Conservation (phyloP, 805 yeast genomes). For the Metschnikowia hibisci region DNA sequence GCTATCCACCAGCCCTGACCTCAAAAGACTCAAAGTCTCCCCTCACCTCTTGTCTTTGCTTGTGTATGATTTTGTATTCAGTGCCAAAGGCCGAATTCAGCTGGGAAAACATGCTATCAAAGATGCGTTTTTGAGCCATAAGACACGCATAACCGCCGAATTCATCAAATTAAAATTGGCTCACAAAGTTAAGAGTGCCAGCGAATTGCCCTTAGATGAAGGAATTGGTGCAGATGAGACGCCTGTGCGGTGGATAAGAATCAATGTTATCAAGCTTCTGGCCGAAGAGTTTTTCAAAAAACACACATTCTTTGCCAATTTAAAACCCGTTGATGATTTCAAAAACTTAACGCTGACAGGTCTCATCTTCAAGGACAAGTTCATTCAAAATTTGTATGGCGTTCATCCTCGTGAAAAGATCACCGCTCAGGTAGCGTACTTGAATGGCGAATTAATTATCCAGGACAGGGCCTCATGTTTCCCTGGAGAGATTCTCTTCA, state of each 20-base stretch:
- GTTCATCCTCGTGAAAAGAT: slow-evolving; percentile 72
- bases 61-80: slow-evolving; percentile 76
- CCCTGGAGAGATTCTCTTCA: slow-evolving; percentile 77
- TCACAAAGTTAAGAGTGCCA: slow-evolving; percentile 55
- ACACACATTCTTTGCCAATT: slow-evolving; percentile 34
- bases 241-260: slow-evolving; percentile 77
- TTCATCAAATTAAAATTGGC: slow-evolving; percentile 71
- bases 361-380: slow-evolving; percentile 65
- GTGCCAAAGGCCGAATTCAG: slow-evolving; percentile 76
- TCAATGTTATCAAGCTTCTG: slow-evolving; percentile 58
- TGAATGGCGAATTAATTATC: slow-evolving; percentile 74
- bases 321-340: slow-evolving; percentile 45
- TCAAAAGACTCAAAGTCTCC: slow-evolving; percentile 40
- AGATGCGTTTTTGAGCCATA: slow-evolving; percentile 72
- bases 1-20: slow-evolving; percentile 48
- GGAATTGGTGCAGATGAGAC: slow-evolving; percentile 54
- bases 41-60: slow-evolving; percentile 57
- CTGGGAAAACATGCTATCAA: slow-evolving; percentile 86
- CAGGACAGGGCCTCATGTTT: slow-evolving; percentile 97
- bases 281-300: slow-evolving; percentile 36
- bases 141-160: slow-evolving; percentile 80
- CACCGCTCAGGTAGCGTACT: slow-evolving; percentile 64
- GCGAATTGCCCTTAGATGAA: slow-evolving; percentile 41
- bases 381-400: slow-evolving; percentile 75
- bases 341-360: slow-evolving; percentile 47